Evolutionary conservation across 176 grass and related monocot species (phyloP), one percentile per base, ranked within the genome.

Genomic region (Carex littledalei): DNA sequence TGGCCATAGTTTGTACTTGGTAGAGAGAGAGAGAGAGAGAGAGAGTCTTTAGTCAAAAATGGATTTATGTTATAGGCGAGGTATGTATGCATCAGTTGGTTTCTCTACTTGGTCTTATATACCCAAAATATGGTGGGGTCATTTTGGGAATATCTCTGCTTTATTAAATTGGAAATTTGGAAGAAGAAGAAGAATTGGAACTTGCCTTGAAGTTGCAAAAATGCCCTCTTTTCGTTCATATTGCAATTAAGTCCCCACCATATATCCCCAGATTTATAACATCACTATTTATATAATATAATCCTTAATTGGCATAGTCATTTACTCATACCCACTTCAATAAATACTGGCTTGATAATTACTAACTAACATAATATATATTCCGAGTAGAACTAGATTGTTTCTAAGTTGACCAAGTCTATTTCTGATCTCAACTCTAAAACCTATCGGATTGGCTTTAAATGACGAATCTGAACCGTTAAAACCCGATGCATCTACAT

Each of bases 131-230:
- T 63, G 57, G 81, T 83, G 61, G 80, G 43, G 62, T 20, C 80
- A 67, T 82, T 82, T 66, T 31, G 63, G 41, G 81, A 83, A 83
- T 83, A 53, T 83, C 18, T 83, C 14, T 50, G 61, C 6, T 83
- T 53, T 83, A 52, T 83, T 83, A 13, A 54, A 83, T 83, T 52
- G 31, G 60, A 83, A 67, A 64, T 82, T 82, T 32, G 58, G n/a
- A 34, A 64, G 59, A 63, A 81, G 60, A 81, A 63, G 0, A 8
- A 5, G 21, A 65, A 3, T 47, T 45, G 80, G 80, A 83, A 83
- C 80, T 54, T 83, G 60, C 81, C 43, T 66, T 83, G 81, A 83
- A 68, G 22, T 83, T 83, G 81, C 60, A 83, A 50, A 83, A 52
- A 29, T 6, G 8, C 62, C 81, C 63, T 34, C 63, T 83, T 5